phyloP scores from a whole-genome alignment of 2,329 filamentous ascomycete genomes.

The Cladophialophora carrionii region DNA sequence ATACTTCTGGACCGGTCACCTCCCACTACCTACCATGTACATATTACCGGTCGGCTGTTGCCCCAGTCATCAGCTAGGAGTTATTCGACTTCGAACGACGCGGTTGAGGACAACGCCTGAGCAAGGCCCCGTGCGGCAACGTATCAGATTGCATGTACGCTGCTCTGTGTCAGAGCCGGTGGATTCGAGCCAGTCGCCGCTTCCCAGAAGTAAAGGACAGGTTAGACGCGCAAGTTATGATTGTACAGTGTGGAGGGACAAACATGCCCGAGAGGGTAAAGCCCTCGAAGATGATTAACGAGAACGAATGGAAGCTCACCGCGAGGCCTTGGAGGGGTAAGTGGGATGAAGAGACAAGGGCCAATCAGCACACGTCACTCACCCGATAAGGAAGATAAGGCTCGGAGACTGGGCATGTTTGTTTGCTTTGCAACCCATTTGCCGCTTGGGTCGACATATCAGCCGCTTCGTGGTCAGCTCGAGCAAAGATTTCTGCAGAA shows the following conservation, averaged over 20 bases:
- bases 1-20: slow-evolving; percentile 17
- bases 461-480: not conserved
- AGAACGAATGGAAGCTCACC: slow-evolving; percentile 23
- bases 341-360: not conserved
- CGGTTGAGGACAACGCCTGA: slow-evolving; percentile 9
- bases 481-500: not conserved
- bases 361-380: not conserved
- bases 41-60: slow-evolving; percentile 10
- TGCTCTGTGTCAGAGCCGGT: slow-evolving; percentile 9
- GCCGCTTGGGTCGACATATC: too few species aligned
- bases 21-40: slow-evolving; percentile 6
- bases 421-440: slow-evolving; percentile 1
- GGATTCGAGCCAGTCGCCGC: slow-evolving; percentile 9
- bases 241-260: slow-evolving; percentile 15
- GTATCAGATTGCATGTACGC: slow-evolving; percentile 3
- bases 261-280: slow-evolving; percentile 31
- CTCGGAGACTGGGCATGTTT: slow-evolving; percentile 21
- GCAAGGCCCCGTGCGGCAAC: slow-evolving; percentile 17
- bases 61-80: slow-evolving; percentile 12
- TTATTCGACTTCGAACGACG: slow-evolving; percentile 20
- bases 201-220: not conserved
- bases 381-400: slow-evolving; percentile 7
- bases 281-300: slow-evolving; percentile 1
- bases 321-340: slow-evolving; percentile 15
- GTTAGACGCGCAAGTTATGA: not conserved